Percentiles rank a stretch among this genome's conserved stretches.
These are phyloP conservation scores for Podospora conica DNA, from an alignment of 495 filamentous ascomycete species.

Conservation along the genomic window DNA sequence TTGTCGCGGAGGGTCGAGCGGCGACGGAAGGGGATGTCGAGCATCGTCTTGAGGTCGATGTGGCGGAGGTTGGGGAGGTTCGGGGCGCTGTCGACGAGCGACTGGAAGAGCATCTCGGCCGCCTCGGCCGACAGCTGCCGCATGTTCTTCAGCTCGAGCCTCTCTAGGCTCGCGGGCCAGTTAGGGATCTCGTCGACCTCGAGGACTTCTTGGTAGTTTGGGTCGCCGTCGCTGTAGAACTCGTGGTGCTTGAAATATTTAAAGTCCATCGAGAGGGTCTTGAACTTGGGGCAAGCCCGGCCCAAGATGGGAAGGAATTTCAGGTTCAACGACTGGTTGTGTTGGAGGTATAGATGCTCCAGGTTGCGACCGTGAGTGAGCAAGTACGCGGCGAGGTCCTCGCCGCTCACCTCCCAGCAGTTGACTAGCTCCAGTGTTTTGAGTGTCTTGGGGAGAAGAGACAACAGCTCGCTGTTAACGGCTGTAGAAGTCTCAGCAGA, in stretches of 20 bases:
- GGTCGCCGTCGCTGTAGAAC: constrained; percentile 55
- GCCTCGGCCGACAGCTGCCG: constrained; percentile 58
- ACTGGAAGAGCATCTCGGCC: constrained; percentile 69
- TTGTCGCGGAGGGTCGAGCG: constrained; percentile 64
- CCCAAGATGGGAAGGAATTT: constrained; percentile 60
- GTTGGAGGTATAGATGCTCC: constrained; percentile 58
- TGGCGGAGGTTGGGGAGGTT: constrained; percentile 56
- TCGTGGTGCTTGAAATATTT: constrained; percentile 55
- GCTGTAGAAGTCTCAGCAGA: constrained; percentile 62
- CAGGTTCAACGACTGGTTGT: constrained; percentile 71
- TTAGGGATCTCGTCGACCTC: constrained; percentile 53
- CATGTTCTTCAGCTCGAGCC: constrained; percentile 66
- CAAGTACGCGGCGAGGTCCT: constrained; percentile 55
- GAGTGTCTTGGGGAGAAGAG: constrained; percentile 56
- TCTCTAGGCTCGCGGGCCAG: constrained; percentile 65
- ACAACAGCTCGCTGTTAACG: constrained; percentile 54
- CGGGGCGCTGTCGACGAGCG: constrained; percentile 61
- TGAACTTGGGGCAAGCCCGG: constrained; percentile 58
- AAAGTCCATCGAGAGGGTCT: constrained; percentile 65
- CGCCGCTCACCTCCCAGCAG: constrained; percentile 60
- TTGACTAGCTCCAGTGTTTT: constrained; percentile 64
- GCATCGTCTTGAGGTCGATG: constrained; percentile 62
- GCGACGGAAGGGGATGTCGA: constrained; percentile 72
- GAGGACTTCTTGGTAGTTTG: constrained; percentile 61
- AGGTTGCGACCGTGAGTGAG: constrained; percentile 55